Evolutionary conservation across 345 rosid species (phyloP), one percentile per base, ranked within the genome.

Genomic region (Viola odorata): DNA sequence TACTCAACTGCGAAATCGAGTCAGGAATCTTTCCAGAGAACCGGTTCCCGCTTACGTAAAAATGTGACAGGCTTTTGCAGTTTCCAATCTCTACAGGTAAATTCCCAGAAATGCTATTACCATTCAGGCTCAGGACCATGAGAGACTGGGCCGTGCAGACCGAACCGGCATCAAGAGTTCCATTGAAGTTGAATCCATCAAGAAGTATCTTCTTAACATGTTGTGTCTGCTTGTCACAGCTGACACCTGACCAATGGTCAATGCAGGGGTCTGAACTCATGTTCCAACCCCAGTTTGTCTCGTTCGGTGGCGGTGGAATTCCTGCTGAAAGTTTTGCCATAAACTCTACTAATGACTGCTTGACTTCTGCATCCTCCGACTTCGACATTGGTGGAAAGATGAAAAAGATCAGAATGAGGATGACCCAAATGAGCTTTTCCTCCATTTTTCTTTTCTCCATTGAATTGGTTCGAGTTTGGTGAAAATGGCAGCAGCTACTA

Each of bases 261-360:
- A 6, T 45, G 72, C 89, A 83, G 51, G 89, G 92, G 67, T 80
- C 87, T 11, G 84, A 78, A 64, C 63, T 68, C 37, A 36, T 37
- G 73, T 70, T 75, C 88, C 91, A 86, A 14, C 84, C 88, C 77
- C 75, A 80, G 6, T 37, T 69, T 4, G 7, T 39, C 16, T 53
- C 69, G 13, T 55, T 65, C 7, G 14, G 55, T 10, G 15, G 62
- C 7, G 17, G 55, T 10, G 15, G 62, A 55, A 58, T 77, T 17
- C 68, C 82, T 15, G 57, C 69, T 5, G 86, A 74, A 44, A 86
- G 80, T 32, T 71, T 72, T 14, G 61, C 72, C 80, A 81, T 73
- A 80, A 86, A 83, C 50, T 45, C 64, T 37, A 83, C 68, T 45
- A 81, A 57, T 7, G 84, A 70, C 7, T 40, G 47, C 68, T 53